phyloP scores from a whole-genome alignment of 192 early-diverging fungal species.

The Pilaira anomala region DNA sequence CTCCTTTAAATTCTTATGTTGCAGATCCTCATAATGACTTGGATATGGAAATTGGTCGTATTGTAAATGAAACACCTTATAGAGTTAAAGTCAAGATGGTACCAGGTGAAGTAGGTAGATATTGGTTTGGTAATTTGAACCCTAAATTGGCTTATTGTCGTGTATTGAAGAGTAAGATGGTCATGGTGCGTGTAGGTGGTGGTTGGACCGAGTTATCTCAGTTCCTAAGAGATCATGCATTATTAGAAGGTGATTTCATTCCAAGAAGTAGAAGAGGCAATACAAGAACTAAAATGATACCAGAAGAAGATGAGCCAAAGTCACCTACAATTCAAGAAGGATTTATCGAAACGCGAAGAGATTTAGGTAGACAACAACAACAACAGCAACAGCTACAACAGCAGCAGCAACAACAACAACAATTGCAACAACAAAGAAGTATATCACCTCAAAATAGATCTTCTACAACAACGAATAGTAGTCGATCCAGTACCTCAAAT shows the following conservation, averaged over 20 bases:
- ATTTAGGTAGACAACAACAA: conserved; percentile 10
- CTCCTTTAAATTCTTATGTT: conserved; percentile 26
- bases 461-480: not conserved
- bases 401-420: conserved; percentile 11
- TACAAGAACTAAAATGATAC: not conserved
- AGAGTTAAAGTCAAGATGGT: conserved; percentile 48
- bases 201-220: conserved; percentile 41
- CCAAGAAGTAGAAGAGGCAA: conserved; percentile 14
- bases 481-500: not conserved
- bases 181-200: conserved; percentile 68
- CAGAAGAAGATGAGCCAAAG: conserved; percentile 20
- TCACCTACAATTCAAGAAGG: conserved; percentile 26
- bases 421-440: not conserved
- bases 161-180: conserved; percentile 56
- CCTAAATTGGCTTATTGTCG: conserved; percentile 65
- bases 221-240: conserved; percentile 35
- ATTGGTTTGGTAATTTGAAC: conserved; percentile 65
- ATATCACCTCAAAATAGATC: not conserved
- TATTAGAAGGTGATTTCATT: conserved; percentile 35
- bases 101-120: conserved; percentile 57
- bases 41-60: conserved; percentile 58
- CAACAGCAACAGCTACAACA: not conserved
- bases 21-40: conserved; percentile 52
- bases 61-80: conserved; percentile 58
- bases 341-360: conserved; percentile 24